These are phyloP conservation scores for Phytophthora fragariae DNA, from an alignment of 352 stramenopile species.

Conservation along the genomic window DNA sequence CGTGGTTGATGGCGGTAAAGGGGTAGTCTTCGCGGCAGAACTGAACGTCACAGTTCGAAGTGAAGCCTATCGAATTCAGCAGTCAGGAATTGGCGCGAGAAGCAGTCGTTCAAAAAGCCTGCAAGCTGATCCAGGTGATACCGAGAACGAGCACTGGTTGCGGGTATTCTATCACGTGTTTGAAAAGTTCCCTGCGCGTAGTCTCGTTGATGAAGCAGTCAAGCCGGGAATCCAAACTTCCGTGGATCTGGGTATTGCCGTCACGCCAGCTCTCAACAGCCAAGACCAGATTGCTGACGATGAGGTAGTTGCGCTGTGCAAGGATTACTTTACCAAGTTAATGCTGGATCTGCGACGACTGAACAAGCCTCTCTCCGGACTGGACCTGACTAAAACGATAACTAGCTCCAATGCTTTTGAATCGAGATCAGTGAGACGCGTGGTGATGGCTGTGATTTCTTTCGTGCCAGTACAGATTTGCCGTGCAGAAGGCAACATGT, in stretches of 20 bases:
- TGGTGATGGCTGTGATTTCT: slow-evolving; percentile 39
- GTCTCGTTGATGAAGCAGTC: slow-evolving; percentile 29
- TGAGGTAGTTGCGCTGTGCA: background rate
- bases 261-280: background rate
- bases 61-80: slow-evolving; percentile 62
- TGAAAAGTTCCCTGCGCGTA: slow-evolving; percentile 66
- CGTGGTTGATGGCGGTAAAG: slow-evolving; percentile 27
- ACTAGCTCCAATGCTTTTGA: background rate
- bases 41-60: slow-evolving; percentile 50
- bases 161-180: slow-evolving; percentile 57
- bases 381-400: background rate
- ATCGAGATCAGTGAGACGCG: background rate
- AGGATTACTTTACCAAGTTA: background rate
- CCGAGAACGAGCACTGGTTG: slow-evolving; percentile 25
- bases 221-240: slow-evolving; percentile 2
- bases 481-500: slow-evolving; percentile 62
- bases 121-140: background rate
- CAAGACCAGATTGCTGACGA: background rate
- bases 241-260: background rate
- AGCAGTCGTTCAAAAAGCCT: background rate
- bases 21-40: slow-evolving; percentile 20
- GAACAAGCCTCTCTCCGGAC: background rate
- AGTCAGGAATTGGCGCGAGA: slow-evolving; percentile 21
- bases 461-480: slow-evolving; percentile 82
- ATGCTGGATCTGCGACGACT: background rate